phyloP scores from a whole-genome alignment of 1,284 basidiomycete species.

The Sphagnurus paluster region DNA sequence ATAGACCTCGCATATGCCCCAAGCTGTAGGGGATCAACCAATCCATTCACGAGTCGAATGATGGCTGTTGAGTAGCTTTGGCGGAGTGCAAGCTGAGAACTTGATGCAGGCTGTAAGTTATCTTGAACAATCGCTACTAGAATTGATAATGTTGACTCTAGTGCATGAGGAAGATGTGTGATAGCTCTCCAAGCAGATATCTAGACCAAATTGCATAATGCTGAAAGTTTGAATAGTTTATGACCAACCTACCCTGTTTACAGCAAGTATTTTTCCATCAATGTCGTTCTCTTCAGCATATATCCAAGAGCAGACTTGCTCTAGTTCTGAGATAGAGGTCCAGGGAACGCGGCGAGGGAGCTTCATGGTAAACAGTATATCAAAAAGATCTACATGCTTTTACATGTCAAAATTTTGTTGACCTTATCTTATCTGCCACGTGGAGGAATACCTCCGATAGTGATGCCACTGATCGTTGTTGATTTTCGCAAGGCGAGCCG shows the following conservation, averaged over 20 bases:
- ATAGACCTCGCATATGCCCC: constrained; percentile 90
- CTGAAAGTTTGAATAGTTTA: constrained; percentile 1
- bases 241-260: constrained; percentile 64
- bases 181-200: constrained; percentile 75
- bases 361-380: no score
- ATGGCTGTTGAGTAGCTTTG: constrained; percentile 78
- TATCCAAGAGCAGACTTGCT: constrained; percentile 81
- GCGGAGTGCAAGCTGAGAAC: constrained; percentile 48
- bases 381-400: no score
- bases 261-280: constrained; percentile 57
- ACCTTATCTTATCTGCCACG: constrained; percentile 21
- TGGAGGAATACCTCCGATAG: constrained; percentile 13
- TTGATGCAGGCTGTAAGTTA: constrained; percentile 20
- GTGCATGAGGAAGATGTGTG: constrained; percentile 70
- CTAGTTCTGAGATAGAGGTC: constrained; percentile 73
- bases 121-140: constrained; percentile 64
- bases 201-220: constrained; percentile 37
- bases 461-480: constrained; percentile 25
- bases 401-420: no score
- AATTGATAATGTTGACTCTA: constrained; percentile 72
- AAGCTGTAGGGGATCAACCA: constrained; percentile 92
- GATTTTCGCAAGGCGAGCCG: constrained; percentile 14
- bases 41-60: constrained; percentile 90
- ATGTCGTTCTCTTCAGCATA: constrained; percentile 68
- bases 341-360: constrained; percentile 86